phyloP scores from a whole-genome alignment of 331 rosid genomes.

The Dryas integrifolia region DNA sequence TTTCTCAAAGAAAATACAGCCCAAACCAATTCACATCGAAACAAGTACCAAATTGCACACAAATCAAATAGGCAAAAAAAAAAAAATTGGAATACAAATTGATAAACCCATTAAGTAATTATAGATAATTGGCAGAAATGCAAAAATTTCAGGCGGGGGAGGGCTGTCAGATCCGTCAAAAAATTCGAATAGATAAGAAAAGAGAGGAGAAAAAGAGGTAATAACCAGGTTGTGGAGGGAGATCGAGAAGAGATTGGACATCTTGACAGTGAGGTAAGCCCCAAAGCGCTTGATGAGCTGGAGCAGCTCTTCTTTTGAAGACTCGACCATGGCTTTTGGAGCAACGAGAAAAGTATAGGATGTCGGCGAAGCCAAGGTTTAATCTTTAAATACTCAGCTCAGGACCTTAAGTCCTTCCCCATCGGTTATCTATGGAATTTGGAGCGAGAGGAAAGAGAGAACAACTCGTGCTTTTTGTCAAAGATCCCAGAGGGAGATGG shows the following conservation, averaged over 20 bases:
- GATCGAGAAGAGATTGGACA: slow-evolving; percentile 60
- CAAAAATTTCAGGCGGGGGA: background rate
- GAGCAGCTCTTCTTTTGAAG: slow-evolving; percentile 65
- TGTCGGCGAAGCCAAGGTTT: background rate
- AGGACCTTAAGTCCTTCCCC: background rate
- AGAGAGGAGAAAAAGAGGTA: background rate
- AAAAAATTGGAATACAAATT: background rate
- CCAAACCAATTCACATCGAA: slow-evolving; percentile 5
- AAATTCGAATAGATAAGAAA: background rate
- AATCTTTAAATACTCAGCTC: background rate
- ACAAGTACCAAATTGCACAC: background rate
- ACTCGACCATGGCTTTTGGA: slow-evolving; percentile 46
- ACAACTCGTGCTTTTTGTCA: background rate
- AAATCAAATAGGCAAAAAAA: background rate
- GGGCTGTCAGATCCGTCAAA: slow-evolving; percentile 41
- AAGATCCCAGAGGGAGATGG: background rate
- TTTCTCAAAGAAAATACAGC: background rate
- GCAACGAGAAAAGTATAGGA: background rate
- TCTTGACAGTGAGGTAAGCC: slow-evolving; percentile 62
- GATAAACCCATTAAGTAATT: background rate
- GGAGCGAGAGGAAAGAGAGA: background rate
- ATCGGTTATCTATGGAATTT: background rate
- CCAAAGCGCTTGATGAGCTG: slow-evolving; percentile 77
- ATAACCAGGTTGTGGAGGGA: slow-evolving; percentile 56
- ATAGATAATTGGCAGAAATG: background rate